Evolutionary conservation across 768 basidiomycete species (phyloP).

Genomic region (Rhodotorula toruloides): DNA sequence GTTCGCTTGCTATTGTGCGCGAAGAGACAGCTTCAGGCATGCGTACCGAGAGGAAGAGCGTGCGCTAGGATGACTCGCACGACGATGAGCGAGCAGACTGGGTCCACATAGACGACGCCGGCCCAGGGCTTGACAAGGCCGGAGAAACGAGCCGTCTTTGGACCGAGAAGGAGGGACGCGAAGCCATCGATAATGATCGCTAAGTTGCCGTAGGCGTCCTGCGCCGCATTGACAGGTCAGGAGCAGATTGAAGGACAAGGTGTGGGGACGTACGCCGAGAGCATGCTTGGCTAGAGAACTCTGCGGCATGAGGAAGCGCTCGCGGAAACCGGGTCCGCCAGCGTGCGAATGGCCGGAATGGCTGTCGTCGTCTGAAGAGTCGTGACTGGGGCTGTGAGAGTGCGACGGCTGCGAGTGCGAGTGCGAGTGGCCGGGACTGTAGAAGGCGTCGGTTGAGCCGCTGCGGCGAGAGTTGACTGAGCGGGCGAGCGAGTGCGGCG

Average conservation of each 20-base stretch:
- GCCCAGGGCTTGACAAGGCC: slow-evolving; percentile 1
- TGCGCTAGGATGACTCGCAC: slow-evolving; percentile 19
- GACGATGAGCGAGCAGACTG: slow-evolving; percentile 19
- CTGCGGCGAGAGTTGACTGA: no score
- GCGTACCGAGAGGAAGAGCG: slow-evolving; percentile 14
- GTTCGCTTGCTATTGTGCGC: no score
- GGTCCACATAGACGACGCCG: slow-evolving; percentile 15
- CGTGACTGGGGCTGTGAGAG: no score
- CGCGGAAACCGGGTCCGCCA: no score
- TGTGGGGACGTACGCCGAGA: slow-evolving; percentile 2
- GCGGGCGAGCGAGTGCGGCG: background rate
- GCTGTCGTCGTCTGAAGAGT: no score
- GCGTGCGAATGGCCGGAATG: no score
- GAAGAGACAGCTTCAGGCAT: background rate
- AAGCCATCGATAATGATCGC: slow-evolving; percentile 20
- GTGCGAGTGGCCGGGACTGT: background rate
- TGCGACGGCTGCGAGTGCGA: background rate
- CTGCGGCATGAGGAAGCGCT: background rate
- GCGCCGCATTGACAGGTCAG: background rate
- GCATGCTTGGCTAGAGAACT: slow-evolving; percentile 7
- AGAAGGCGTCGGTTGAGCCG: no score
- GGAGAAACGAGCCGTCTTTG: background rate
- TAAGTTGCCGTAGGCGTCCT: slow-evolving; percentile 7
- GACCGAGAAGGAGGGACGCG: slow-evolving; percentile 1
- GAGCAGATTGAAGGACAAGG: background rate